Conservation (phyloP, 345 rosid genomes). For the Gossypium turneri region DNA sequence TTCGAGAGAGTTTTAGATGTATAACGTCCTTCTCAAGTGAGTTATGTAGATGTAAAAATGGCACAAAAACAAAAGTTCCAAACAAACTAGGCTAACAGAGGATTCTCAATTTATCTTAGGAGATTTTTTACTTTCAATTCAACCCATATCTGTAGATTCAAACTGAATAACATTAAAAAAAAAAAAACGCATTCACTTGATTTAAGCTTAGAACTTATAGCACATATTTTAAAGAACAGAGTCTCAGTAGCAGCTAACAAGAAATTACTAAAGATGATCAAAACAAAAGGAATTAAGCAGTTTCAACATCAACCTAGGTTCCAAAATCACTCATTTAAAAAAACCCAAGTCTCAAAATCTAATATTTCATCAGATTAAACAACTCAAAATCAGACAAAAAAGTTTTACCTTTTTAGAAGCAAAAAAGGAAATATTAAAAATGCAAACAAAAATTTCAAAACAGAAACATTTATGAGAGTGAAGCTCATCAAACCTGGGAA, state of each 20-base stretch:
- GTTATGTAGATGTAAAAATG: background rate
- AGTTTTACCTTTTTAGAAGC: no score
- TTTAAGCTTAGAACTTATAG: background rate
- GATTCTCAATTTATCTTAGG: background rate
- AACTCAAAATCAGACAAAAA: background rate
- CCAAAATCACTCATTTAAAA: background rate
- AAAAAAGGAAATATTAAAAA: background rate
- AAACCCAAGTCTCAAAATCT: slow-evolving; percentile 2
- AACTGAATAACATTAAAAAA: background rate
- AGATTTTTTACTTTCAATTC: background rate
- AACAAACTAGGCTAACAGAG: background rate
- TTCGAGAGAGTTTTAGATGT: background rate
- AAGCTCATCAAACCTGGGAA: background rate
- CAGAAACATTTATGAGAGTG: background rate
- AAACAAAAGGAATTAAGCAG: background rate
- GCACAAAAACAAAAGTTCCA: background rate
- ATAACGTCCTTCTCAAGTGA: background rate
- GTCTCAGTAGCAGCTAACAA: background rate
- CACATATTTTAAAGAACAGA: background rate
- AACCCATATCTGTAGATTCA: background rate
- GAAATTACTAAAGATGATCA: background rate
- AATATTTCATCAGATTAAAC: background rate
- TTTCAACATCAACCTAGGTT: background rate
- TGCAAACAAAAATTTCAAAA: no score
- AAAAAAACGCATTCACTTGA: background rate